phyloP scores from a whole-genome alignment of 257 asterid species.

The Scutellaria galericulata region DNA sequence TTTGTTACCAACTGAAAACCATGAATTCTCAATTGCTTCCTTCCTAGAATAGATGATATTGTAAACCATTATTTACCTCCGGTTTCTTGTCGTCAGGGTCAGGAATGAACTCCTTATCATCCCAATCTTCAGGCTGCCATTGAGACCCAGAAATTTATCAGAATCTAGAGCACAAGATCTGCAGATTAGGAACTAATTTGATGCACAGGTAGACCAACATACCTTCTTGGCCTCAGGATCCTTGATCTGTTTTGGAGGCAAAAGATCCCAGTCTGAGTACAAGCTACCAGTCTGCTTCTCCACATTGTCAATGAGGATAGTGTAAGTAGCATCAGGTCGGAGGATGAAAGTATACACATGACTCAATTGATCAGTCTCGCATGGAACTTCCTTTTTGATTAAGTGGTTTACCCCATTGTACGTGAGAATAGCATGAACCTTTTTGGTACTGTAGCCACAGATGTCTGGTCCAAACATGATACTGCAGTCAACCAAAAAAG shows the following conservation, averaged over 20 bases:
- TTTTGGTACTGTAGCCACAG: constrained; percentile 87
- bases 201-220: not conserved
- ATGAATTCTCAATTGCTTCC: not conserved
- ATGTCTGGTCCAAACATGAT: constrained; percentile 99
- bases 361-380: constrained; percentile 95
- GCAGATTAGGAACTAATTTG: not conserved
- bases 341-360: constrained; percentile 93
- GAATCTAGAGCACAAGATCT: not conserved
- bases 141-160: constrained; percentile 21
- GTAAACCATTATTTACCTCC: constrained; percentile 52
- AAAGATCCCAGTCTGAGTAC: constrained; percentile 92
- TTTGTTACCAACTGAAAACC: constrained; percentile 5
- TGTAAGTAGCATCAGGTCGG: constrained; percentile 95
- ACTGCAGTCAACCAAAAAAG: constrained; percentile 50
- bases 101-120: constrained; percentile 84
- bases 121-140: constrained; percentile 98
- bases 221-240: constrained; percentile 97
- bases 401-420: constrained; percentile 73
- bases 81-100: constrained; percentile 99
- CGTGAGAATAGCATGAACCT: constrained; percentile 88
- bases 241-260: constrained; percentile 86
- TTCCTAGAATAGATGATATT: not conserved
- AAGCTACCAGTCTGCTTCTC: constrained; percentile 96
- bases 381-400: constrained; percentile 93
- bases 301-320: constrained; percentile 84